phyloP scores from a whole-genome alignment of 2,329 filamentous ascomycete genomes.

The Fusarium lyarnte region DNA sequence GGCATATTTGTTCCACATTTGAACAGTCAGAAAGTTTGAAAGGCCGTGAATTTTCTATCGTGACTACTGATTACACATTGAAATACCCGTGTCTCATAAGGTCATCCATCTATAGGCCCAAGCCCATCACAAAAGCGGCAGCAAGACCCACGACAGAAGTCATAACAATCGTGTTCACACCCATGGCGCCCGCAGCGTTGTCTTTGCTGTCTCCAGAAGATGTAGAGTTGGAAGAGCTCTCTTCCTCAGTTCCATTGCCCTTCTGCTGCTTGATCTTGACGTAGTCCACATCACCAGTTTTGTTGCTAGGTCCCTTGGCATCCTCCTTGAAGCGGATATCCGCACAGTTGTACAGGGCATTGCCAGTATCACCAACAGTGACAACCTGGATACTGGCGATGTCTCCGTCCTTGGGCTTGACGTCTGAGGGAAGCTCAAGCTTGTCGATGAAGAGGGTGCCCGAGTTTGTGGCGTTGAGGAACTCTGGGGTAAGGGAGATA shows the following conservation, averaged over 20 bases:
- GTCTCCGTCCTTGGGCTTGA: constrained; percentile 67
- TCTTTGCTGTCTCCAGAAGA: constrained; percentile 27
- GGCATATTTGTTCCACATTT: constrained; percentile 9
- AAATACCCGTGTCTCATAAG: background rate
- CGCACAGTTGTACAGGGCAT: constrained; percentile 78
- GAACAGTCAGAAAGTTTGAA: constrained; percentile 25
- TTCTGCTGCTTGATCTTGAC: constrained; percentile 46
- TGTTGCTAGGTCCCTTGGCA: constrained; percentile 55
- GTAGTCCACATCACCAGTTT: constrained; percentile 56
- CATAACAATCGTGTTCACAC: constrained; percentile 44
- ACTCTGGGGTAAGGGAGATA: constrained; percentile 69
- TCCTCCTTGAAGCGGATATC: constrained; percentile 73
- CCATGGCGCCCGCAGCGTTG: constrained; percentile 38
- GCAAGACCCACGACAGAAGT: constrained; percentile 51
- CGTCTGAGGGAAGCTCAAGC: constrained; percentile 59
- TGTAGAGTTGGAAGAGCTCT: constrained; percentile 30
- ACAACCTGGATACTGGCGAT: constrained; percentile 76
- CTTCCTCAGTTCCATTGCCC: constrained; percentile 28
- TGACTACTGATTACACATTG: constrained; percentile 7
- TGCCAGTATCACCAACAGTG: constrained; percentile 65
- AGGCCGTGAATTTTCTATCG: constrained; percentile 1
- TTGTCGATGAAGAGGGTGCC: constrained; percentile 73
- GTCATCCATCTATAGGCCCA: constrained; percentile 45
- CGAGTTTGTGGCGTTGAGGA: constrained; percentile 66
- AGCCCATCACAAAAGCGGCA: constrained; percentile 49